These are phyloP conservation scores for Didymella keratinophila DNA, from an alignment of 2,329 filamentous ascomycete genomes.

Conservation along the genomic window DNA sequence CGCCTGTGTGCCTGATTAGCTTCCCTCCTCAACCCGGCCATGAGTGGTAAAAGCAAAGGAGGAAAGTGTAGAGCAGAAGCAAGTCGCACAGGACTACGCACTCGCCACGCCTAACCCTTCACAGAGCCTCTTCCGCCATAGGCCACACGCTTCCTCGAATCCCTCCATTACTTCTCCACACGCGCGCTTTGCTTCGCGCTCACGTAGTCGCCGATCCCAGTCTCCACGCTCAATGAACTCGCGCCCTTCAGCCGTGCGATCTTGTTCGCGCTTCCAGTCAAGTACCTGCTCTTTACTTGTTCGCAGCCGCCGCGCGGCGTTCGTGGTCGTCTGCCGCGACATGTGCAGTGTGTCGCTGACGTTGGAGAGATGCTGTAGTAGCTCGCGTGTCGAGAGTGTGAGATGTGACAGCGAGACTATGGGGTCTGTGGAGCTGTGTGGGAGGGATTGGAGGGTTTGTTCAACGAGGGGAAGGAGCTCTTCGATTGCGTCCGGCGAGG, in stretches of 20 bases:
- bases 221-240: slow-evolving; percentile 81
- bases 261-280: slow-evolving; percentile 84
- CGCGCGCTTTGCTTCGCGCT: slow-evolving; percentile 81
- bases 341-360: slow-evolving; percentile 93
- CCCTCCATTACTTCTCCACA: slow-evolving; percentile 90
- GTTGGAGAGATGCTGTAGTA: slow-evolving; percentile 81
- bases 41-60: background rate
- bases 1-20: slow-evolving; percentile 13
- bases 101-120: slow-evolving; percentile 49
- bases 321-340: slow-evolving; percentile 85
- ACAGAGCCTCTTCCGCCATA: slow-evolving; percentile 79
- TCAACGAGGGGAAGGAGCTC: slow-evolving; percentile 73
- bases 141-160: slow-evolving; percentile 89
- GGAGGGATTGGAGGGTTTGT: slow-evolving; percentile 71
- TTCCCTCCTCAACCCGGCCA: background rate
- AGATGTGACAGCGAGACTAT: slow-evolving; percentile 73
- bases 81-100: slow-evolving; percentile 36
- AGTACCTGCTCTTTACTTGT: slow-evolving; percentile 84
- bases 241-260: slow-evolving; percentile 81
- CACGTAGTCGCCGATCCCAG: slow-evolving; percentile 79
- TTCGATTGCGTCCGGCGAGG: slow-evolving; percentile 71
- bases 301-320: slow-evolving; percentile 79
- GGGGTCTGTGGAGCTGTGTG: slow-evolving; percentile 68
- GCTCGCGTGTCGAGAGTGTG: slow-evolving; percentile 71
- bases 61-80: slow-evolving; percentile 1